A percentile compares a stretch with the other conserved stretches of the same genome.
These are phyloP conservation scores for Chytriomyces sp. DNA, from an alignment of 192 early-diverging fungal genomes.

Conservation along the genomic window DNA sequence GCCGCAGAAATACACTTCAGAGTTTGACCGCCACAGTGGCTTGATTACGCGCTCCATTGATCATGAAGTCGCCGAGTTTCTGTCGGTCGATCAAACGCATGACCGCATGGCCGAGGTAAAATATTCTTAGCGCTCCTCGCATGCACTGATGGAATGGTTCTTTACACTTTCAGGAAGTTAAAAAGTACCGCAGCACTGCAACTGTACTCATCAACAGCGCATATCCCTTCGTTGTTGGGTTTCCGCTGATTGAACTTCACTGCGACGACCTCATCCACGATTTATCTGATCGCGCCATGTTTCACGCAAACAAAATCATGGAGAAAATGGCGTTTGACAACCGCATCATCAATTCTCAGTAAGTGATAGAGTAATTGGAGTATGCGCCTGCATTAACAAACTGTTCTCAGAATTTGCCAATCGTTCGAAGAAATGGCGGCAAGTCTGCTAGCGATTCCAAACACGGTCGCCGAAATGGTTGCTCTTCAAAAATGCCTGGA, in stretches of 20 bases:
- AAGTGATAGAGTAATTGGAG: constrained; percentile 7
- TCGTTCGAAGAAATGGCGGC: constrained; percentile 57
- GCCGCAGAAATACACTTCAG: constrained; percentile 51
- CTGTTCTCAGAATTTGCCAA: constrained; percentile 39
- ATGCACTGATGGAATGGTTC: too few relatives aligned
- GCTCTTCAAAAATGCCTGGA: constrained; percentile 62
- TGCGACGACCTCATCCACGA: constrained; percentile 59
- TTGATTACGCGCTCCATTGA: constrained; percentile 48
- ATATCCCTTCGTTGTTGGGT: constrained; percentile 59
- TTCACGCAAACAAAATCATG: constrained; percentile 50
- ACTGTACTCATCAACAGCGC: constrained; percentile 52
- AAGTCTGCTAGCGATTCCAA: constrained; percentile 49
- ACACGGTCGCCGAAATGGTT: constrained; percentile 67
- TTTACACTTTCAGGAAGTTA: constrained; percentile 40
- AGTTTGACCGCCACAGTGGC: constrained; percentile 59
- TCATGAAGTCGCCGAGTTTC: constrained; percentile 55
- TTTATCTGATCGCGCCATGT: constrained; percentile 54
- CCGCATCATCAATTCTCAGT: constrained; percentile 37
- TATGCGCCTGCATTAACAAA: background rate
- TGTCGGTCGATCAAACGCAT: constrained; percentile 47
- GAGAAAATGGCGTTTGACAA: constrained; percentile 53
- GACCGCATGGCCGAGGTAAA: constrained; percentile 56
- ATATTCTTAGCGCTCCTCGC: background rate
- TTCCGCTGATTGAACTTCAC: constrained; percentile 60
- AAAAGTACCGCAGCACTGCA: constrained; percentile 46